Conservation (phyloP, 257 asterid genomes). For the Nicotiana undulata region DNA sequence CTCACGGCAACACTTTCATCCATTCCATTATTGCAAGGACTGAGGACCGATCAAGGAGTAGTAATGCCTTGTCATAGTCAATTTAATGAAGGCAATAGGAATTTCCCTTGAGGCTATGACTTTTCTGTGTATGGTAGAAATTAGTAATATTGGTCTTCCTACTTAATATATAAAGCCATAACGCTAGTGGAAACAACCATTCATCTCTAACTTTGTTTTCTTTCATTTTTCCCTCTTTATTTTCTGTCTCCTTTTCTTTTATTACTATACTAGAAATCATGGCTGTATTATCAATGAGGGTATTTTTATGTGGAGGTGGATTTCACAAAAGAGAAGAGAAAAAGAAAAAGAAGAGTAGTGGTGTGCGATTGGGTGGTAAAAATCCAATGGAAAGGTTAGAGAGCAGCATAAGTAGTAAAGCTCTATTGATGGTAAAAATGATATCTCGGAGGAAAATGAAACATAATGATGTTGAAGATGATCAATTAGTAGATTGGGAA, state of each 20-base stretch:
- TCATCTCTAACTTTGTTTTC: background rate
- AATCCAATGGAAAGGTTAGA: slow-evolving; percentile 24
- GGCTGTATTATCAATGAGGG: slow-evolving; percentile 18
- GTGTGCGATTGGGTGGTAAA: slow-evolving; percentile 37
- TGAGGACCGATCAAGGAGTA: too few species aligned
- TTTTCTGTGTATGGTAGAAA: background rate
- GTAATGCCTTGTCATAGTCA: background rate
- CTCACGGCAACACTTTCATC: background rate
- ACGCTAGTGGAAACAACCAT: background rate
- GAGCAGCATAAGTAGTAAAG: slow-evolving; percentile 51
- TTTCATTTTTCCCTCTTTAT: background rate
- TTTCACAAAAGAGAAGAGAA: background rate
- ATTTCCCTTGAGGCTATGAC: background rate
- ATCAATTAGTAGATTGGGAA: slow-evolving; percentile 6
- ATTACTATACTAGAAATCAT: slow-evolving; percentile 19
- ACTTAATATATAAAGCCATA: background rate
- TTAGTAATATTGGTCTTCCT: background rate
- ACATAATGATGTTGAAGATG: slow-evolving; percentile 13
- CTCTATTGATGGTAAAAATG: slow-evolving; percentile 44
- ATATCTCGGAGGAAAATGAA: slow-evolving; percentile 59
- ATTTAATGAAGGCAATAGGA: background rate
- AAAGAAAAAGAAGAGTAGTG: slow-evolving; percentile 10
- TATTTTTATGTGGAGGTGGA: slow-evolving; percentile 45
- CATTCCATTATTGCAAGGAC: background rate
- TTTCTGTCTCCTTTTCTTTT: slow-evolving; percentile 1